phyloP scores from a whole-genome alignment of 2,329 filamentous ascomycete genomes.

The Aspergillus thermomutatus region DNA sequence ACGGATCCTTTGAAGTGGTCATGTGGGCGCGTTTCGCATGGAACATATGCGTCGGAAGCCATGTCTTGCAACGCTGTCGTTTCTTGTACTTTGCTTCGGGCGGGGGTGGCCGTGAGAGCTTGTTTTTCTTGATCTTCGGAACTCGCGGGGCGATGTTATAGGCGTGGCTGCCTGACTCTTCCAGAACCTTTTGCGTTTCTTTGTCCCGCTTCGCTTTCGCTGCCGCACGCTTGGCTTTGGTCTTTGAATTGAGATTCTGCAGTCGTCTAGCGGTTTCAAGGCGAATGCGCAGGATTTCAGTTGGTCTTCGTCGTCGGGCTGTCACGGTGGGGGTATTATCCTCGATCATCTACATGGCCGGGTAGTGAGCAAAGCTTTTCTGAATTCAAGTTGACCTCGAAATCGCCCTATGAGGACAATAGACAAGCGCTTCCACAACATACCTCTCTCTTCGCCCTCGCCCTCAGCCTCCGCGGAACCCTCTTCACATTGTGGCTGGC shows the following conservation, averaged over 20 bases:
- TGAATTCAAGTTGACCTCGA: neutral
- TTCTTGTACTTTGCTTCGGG: slow-evolving; percentile 73
- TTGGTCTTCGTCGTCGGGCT: slow-evolving; percentile 47
- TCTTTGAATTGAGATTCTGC: slow-evolving; percentile 54
- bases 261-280: slow-evolving; percentile 73
- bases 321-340: slow-evolving; percentile 87
- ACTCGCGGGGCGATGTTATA: slow-evolving; percentile 39
- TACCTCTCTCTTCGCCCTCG: slow-evolving; percentile 63
- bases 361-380: neutral
- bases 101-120: slow-evolving; percentile 61
- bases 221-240: slow-evolving; percentile 37
- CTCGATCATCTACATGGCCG: slow-evolving; percentile 65
- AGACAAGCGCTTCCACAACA: slow-evolving; percentile 6
- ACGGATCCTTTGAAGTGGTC: slow-evolving; percentile 70
- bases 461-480: slow-evolving; percentile 73
- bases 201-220: slow-evolving; percentile 45
- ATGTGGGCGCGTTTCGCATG: slow-evolving; percentile 90
- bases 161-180: slow-evolving; percentile 26
- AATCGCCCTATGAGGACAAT: neutral
- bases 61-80: slow-evolving; percentile 83
- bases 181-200: slow-evolving; percentile 18
- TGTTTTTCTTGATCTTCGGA: slow-evolving; percentile 68
- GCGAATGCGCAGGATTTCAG: slow-evolving; percentile 50
- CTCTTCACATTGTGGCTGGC: slow-evolving; percentile 94
- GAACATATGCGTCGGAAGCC: slow-evolving; percentile 92